Base-by-base conservation (phyloP, 2,329 filamentous ascomycete species). In the Aspergillaceae sp. region DNA sequence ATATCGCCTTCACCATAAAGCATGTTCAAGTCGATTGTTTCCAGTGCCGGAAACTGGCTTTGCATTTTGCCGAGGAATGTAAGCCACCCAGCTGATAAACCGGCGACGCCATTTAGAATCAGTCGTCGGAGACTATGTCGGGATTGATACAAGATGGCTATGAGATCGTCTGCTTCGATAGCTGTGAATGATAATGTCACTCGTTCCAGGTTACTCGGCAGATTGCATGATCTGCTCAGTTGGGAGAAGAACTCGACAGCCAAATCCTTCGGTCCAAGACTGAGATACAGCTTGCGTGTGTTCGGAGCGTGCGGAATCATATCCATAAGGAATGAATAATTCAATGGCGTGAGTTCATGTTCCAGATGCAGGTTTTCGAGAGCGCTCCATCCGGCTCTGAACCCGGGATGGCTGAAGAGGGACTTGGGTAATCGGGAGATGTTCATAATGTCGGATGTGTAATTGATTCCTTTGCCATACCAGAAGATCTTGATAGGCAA, bases 341-440 rank as follows among this genome's bases (percentile, higher is more conserved):
- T 51, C 7, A 46, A 34, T 4, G 48, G 43, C 4, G 48, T 51
- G 26, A 48, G 41, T 3, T 46, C 42, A 26, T 48, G 48, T 8
- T 48, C 48, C 5, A 51, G 46, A 30, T 51, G 48, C 5, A 51
- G 43, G 29, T 51, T 51, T 5, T 44, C 42, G 27, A 51, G 38
- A 11, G 9, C 5, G 1, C 9, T 10, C 48, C 48, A 51, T 10
- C 43, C 46, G 5, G 41, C 8, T 19, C 30, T 41, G 35, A 51
- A 51, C 4, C 36, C n/a, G 5, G 41, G 32, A 33, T 42, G 41
- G 30, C 37, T 27, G 8, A 46, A 48, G 6, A 51, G 48, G 8
- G 28, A 2, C 29, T 51, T 51, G 5, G 48, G 48, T 34, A 51
- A 26, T 28, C 48, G 43, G 2, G 40, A 37, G 19, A 46, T 46